Conservation (phyloP, 495 filamentous ascomycete species). For the Penicillium parvum region DNA sequence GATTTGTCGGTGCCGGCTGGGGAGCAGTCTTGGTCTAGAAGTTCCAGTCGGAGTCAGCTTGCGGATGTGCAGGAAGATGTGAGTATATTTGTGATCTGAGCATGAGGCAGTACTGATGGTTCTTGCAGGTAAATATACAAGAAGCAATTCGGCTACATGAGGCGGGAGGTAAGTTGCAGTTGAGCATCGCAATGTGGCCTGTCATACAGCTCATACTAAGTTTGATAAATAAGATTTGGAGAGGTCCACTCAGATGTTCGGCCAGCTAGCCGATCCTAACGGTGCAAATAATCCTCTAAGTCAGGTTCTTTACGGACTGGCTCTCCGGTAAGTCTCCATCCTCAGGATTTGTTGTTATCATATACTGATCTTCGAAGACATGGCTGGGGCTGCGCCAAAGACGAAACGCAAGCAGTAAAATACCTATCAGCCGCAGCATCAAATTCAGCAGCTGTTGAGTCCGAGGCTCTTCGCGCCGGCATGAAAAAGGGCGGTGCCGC, state of each 20-base stretch:
- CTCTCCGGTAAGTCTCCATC: slow-evolving; percentile 59
- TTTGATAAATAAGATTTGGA: slow-evolving; percentile 45
- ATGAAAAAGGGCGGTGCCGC: slow-evolving; percentile 90
- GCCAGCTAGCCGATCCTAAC: slow-evolving; percentile 75
- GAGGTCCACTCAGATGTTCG: slow-evolving; percentile 80
- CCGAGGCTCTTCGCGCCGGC: slow-evolving; percentile 74
- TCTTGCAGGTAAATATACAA: slow-evolving; percentile 71
- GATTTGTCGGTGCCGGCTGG: slow-evolving; percentile 14
- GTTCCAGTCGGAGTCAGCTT: slow-evolving; percentile 30
- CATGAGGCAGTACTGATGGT: background rate
- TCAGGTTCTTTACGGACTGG: slow-evolving; percentile 94
- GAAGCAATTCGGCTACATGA: slow-evolving; percentile 96
- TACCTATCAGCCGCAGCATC: slow-evolving; percentile 88
- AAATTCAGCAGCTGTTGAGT: slow-evolving; percentile 83
- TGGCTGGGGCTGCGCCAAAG: slow-evolving; percentile 80
- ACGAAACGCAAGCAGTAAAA: slow-evolving; percentile 67
- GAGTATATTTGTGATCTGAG: slow-evolving; percentile 12
- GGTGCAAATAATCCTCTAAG: slow-evolving; percentile 88
- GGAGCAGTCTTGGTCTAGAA: slow-evolving; percentile 23
- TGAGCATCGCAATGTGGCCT: too few species aligned
- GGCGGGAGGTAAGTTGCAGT: slow-evolving; percentile 53
- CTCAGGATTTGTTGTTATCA: background rate
- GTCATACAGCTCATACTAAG: slow-evolving; percentile 4
- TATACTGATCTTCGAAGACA: slow-evolving; percentile 53
- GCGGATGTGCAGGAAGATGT: slow-evolving; percentile 44